These are phyloP conservation scores for Wallacemonas rigidus DNA, from an alignment of 208 protist species.

Conservation along the genomic window DNA sequence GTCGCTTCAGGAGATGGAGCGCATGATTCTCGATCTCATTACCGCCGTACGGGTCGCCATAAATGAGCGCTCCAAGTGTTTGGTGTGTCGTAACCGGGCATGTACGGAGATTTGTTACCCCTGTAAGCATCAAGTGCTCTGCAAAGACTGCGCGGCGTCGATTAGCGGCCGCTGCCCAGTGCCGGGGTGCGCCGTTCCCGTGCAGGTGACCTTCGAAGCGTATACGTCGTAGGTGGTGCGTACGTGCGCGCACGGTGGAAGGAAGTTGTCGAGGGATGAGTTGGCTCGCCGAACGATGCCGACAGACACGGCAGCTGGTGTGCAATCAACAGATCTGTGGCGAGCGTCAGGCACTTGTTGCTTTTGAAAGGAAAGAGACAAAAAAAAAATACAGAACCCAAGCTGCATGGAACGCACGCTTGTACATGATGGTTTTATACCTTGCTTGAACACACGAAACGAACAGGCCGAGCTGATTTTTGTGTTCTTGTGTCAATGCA, in stretches of 20 bases:
- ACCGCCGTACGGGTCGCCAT: constrained; percentile 71
- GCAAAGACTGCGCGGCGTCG: constrained; percentile 76
- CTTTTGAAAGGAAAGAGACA: no score
- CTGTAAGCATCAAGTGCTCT: constrained; percentile 90
- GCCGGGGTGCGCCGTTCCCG: constrained; percentile 50
- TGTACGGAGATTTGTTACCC: constrained; percentile 91
- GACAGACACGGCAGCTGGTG: no score
- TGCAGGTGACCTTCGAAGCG: constrained; percentile 75
- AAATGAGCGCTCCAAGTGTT: constrained; percentile 85
- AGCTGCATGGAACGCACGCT: no score
- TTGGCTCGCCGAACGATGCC: no score
- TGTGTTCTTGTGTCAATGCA: no score
- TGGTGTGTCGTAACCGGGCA: constrained; percentile 67
- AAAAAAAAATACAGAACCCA: no score
- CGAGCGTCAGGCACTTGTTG: no score
- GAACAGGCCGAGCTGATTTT: no score
- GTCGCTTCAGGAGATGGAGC: constrained; percentile 83
- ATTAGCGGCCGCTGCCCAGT: constrained; percentile 72
- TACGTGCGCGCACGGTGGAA: not conserved
- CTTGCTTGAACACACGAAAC: no score
- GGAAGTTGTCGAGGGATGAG: no score
- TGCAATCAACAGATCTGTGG: no score
- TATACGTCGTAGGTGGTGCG: constrained; percentile 51
- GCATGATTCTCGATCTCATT: constrained; percentile 81
- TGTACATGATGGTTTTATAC: no score